Conservation (phyloP, 108 stramenopile species). For the Stephanodiscus minutulus region DNA sequence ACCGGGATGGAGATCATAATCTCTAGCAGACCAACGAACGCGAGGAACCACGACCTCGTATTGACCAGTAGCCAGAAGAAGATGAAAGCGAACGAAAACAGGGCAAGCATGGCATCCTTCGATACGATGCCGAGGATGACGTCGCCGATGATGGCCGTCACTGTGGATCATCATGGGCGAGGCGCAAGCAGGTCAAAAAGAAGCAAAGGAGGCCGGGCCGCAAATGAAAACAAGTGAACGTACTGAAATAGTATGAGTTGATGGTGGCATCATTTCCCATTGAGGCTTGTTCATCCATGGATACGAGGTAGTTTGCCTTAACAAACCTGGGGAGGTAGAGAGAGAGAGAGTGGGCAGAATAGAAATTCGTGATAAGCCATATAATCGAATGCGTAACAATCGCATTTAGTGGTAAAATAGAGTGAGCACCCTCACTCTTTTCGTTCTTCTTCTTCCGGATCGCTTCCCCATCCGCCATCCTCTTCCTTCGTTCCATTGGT, state of each 20-base stretch:
- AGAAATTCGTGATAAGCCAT: not conserved
- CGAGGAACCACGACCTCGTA: slow-evolving; percentile 53
- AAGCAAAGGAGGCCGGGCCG: too few relatives aligned
- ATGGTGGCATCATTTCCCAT: slow-evolving; percentile 16
- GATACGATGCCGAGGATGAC: slow-evolving; percentile 49
- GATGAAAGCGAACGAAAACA: slow-evolving; percentile 48
- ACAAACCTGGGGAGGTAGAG: slow-evolving; percentile 31
- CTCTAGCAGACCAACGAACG: slow-evolving; percentile 53
- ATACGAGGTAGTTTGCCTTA: slow-evolving; percentile 40
- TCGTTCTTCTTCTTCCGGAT: slow-evolving; percentile 25
- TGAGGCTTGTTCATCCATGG: slow-evolving; percentile 39
- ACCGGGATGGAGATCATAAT: slow-evolving; percentile 58
- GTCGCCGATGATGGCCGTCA: slow-evolving; percentile 47
- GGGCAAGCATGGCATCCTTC: slow-evolving; percentile 45
- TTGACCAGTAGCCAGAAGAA: slow-evolving; percentile 52
- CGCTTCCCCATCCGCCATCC: slow-evolving; percentile 30
- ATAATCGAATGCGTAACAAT: not conserved
- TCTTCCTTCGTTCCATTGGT: slow-evolving; percentile 11
- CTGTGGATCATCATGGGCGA: too few relatives aligned
- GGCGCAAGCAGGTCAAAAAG: too few relatives aligned
- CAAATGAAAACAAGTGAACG: too few relatives aligned
- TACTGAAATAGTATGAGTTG: slow-evolving; percentile 63
- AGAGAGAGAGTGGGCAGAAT: not conserved
- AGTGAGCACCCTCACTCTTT: slow-evolving; percentile 30
- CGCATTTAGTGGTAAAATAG: not conserved